These are phyloP conservation scores for Pythium utonaiense DNA, from an alignment of 352 stramenopile genomes.

Conservation along the genomic window DNA sequence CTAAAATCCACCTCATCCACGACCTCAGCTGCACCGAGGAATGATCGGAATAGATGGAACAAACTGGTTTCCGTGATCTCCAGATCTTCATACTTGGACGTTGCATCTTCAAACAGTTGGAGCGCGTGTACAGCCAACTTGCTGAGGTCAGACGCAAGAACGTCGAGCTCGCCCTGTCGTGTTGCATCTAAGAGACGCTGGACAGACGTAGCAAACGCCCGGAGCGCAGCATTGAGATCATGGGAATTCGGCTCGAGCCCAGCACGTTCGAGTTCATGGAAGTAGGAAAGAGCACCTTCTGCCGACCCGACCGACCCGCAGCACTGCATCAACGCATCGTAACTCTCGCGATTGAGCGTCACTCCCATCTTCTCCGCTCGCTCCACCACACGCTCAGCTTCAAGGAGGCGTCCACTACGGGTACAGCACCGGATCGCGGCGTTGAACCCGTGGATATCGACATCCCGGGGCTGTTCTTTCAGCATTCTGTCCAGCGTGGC, in stretches of 20 bases:
- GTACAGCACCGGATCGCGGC: conserved; percentile 16
- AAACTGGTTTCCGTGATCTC: conserved; percentile 22
- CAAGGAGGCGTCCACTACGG: conserved; percentile 8
- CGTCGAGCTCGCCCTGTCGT: conserved; percentile 11
- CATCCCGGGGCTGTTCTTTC: neutral
- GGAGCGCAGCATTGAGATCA: conserved; percentile 17
- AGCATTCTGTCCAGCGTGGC: conserved; percentile 10
- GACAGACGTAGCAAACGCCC: conserved; percentile 10
- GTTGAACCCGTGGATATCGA: conserved; percentile 20
- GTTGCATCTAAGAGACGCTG: conserved; percentile 12
- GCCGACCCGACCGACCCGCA: conserved; percentile 6
- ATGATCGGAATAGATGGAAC: conserved; percentile 36
- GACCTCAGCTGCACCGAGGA: conserved; percentile 37
- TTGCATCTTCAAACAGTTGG: conserved; percentile 12
- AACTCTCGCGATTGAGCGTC: conserved; percentile 13
- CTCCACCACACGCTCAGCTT: conserved; percentile 16
- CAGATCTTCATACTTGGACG: conserved; percentile 7
- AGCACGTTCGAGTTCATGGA: conserved; percentile 14
- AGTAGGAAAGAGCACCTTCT: conserved; percentile 14
- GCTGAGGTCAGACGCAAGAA: conserved; percentile 17
- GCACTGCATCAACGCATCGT: conserved; percentile 19
- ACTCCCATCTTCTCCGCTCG: conserved; percentile 7
- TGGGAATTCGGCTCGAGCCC: conserved; percentile 6
- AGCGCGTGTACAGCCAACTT: conserved; percentile 19
- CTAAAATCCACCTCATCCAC: conserved; percentile 14